Percentiles rank a stretch among this genome's conserved stretches.
These are phyloP conservation scores for Teratosphaeria destructans DNA, from an alignment of 2,329 filamentous ascomycete genomes.

Conservation along the genomic window DNA sequence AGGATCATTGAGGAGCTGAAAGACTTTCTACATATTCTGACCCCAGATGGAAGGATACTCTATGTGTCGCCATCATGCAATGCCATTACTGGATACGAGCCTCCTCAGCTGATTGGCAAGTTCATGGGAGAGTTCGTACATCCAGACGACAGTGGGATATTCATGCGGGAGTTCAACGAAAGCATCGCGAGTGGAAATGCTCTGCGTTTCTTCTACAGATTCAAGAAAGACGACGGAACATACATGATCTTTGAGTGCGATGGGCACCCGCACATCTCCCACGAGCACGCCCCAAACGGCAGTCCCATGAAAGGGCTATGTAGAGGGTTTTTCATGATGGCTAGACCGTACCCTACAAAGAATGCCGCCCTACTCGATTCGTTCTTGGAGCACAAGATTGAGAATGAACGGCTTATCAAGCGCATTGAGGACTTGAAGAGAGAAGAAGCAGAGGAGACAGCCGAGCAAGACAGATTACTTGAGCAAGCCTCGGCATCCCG, in stretches of 20 bases:
- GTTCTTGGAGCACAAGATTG: constrained; percentile 92
- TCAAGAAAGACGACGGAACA: constrained; percentile 61
- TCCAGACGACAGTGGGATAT: constrained; percentile 71
- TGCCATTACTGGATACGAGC: constrained; percentile 62
- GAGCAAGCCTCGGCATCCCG: constrained; percentile 16
- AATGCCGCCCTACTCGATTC: constrained; percentile 79
- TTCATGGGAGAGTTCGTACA: constrained; percentile 78
- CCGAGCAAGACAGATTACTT: constrained; percentile 52
- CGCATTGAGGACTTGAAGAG: constrained; percentile 74
- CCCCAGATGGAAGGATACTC: constrained; percentile 69
- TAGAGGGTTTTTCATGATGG: constrained; percentile 88
- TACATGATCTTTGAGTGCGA: constrained; percentile 83
- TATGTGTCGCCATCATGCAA: constrained; percentile 77
- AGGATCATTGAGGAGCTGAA: constrained; percentile 81
- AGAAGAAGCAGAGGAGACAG: constrained; percentile 74
- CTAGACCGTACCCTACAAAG: constrained; percentile 78
- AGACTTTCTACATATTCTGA: constrained; percentile 80
- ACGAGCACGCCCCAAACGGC: constrained; percentile 31
- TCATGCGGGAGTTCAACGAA: constrained; percentile 80
- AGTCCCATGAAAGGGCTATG: constrained; percentile 52
- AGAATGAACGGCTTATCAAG: constrained; percentile 78
- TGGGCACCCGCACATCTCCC: constrained; percentile 79
- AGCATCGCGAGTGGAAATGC: constrained; percentile 71
- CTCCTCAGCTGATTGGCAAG: constrained; percentile 59
- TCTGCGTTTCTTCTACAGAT: constrained; percentile 76